A percentile compares a stretch with the other conserved stretches of the same genome.
Conservation (phyloP, 495 filamentous ascomycete genomes). For the Aspergillus asperescens region DNA sequence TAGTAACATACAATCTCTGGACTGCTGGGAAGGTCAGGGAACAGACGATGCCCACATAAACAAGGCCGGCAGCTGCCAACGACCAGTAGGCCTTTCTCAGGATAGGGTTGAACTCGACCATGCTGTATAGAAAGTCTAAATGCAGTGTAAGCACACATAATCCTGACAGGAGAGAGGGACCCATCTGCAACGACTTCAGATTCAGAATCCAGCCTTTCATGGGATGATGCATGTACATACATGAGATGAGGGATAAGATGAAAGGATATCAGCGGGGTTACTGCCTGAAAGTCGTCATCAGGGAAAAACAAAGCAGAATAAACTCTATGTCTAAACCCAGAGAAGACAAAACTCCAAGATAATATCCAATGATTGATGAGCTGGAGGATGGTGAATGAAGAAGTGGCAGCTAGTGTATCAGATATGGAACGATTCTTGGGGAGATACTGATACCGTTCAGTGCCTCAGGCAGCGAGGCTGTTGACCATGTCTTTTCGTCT, state of each 20-base stretch:
- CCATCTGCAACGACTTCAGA: background rate
- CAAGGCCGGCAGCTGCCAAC: conserved; percentile 44
- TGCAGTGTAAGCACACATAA: background rate
- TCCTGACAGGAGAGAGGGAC: background rate
- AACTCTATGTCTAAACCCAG: too few relatives aligned
- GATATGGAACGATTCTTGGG: too few relatives aligned
- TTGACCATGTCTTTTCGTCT: background rate
- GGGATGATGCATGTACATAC: background rate
- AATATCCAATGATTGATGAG: too few relatives aligned
- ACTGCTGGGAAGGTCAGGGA: conserved; percentile 44
- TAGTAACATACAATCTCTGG: conserved; percentile 43
- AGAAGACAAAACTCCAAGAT: too few relatives aligned
- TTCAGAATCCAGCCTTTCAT: background rate
- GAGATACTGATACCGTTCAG: background rate
- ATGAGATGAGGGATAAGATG: too few relatives aligned
- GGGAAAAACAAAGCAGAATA: too few relatives aligned
- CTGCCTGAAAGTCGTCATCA: too few relatives aligned
- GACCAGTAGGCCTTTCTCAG: conserved; percentile 57
- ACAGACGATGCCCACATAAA: conserved; percentile 47
- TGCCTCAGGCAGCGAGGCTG: conserved; percentile 5
- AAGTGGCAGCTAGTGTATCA: too few relatives aligned
- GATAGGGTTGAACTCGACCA: conserved; percentile 41
- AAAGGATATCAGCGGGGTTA: too few relatives aligned
- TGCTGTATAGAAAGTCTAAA: conserved; percentile 9
- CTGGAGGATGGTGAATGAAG: too few relatives aligned